A percentile compares a stretch with the other conserved stretches of the same genome.
Evolutionary conservation across 2,329 filamentous ascomycete genomes (phyloP).

Genomic region (Beauveria asiatica): DNA sequence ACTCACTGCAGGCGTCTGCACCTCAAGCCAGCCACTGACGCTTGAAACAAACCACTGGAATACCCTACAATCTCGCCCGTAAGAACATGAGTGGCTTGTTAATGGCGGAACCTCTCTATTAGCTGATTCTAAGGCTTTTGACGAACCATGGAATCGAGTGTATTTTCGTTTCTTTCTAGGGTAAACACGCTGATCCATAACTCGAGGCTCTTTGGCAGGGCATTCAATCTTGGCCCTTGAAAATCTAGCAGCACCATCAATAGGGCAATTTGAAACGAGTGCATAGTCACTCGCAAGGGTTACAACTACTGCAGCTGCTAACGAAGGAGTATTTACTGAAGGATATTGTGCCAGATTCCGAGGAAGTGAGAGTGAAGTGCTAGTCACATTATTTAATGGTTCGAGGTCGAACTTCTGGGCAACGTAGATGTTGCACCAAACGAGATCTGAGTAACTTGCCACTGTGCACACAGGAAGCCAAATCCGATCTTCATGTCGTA

Average conservation of each 20-base stretch:
- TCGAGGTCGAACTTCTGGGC: neutral
- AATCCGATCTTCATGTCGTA: no score
- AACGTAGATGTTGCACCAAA: neutral
- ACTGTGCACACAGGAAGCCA: neutral
- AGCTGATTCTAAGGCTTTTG: constrained; percentile 15
- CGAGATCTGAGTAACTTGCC: neutral
- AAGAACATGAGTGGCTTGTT: constrained; percentile 14
- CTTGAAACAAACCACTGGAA: constrained; percentile 8
- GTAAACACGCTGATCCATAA: constrained; percentile 16
- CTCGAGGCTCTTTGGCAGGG: constrained; percentile 14
- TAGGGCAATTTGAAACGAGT: neutral
- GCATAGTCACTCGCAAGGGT: constrained; percentile 1
- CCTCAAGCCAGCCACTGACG: constrained; percentile 10
- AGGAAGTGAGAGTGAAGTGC: no score
- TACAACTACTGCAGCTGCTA: neutral
- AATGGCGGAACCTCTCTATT: constrained; percentile 15
- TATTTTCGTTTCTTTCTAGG: constrained; percentile 8
- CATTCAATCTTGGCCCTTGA: constrained; percentile 15
- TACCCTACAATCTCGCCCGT: constrained; percentile 19
- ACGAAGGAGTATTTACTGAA: neutral
- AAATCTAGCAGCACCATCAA: constrained; percentile 10
- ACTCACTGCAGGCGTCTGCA: constrained; percentile 10
- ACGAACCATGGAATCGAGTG: constrained; percentile 12
- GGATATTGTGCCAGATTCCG: neutral
- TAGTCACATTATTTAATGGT: neutral